Conservation (phyloP, 2,329 filamentous ascomycete genomes). For the Mollisiaceae sp. region DNA sequence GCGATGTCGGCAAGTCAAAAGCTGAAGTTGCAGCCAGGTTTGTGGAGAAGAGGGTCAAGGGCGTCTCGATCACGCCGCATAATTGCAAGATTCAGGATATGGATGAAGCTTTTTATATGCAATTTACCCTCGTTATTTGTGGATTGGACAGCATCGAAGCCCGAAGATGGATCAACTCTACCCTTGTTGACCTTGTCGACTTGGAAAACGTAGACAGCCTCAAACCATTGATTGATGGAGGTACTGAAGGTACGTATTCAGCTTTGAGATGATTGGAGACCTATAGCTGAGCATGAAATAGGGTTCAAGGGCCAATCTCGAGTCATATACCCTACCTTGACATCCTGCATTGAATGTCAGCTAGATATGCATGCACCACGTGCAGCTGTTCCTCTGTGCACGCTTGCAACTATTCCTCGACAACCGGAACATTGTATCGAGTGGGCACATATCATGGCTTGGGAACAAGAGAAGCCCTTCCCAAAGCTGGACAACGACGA, state of each 20-base stretch:
- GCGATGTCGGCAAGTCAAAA: conserved; percentile 92
- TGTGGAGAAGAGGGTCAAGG: conserved; percentile 86
- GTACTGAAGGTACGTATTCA: conserved; percentile 73
- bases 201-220: conserved; percentile 79
- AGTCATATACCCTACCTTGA: conserved; percentile 89
- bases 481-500: conserved; percentile 92
- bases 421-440: conserved; percentile 98
- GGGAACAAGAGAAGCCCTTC: conserved; percentile 86
- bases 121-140: conserved; percentile 92
- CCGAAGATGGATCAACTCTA: conserved; percentile 97
- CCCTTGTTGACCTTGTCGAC: conserved; percentile 88
- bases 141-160: conserved; percentile 97
- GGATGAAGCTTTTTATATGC: conserved; percentile 94
- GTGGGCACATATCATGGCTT: conserved; percentile 98
- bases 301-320: conserved; percentile 96
- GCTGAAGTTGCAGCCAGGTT: conserved; percentile 92
- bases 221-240: conserved; percentile 94
- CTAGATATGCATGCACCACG: conserved; percentile 98
- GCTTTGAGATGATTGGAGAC: not conserved
- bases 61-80: conserved; percentile 91
- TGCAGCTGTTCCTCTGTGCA: conserved; percentile 95
- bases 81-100: conserved; percentile 97
- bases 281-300: conserved; percentile 38
- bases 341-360: conserved; percentile 97
- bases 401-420: conserved; percentile 91